Percentiles rank a stretch among this genome's conserved stretches.
These are phyloP conservation scores for Cucurbita pepo DNA, from an alignment of 306 rosid genomes.

Conservation along the genomic window DNA sequence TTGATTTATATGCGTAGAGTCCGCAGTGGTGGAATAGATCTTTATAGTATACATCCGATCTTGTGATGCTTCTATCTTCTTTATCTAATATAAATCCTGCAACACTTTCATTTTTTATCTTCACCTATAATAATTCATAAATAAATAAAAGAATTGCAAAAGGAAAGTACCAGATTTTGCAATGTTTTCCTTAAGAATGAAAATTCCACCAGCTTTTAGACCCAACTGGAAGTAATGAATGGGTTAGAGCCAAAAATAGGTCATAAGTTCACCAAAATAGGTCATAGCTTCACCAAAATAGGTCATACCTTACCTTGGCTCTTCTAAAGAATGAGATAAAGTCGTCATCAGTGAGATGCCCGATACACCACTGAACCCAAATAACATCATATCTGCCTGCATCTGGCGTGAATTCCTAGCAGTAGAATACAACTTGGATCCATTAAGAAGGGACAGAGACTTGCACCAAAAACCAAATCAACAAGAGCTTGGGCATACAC, in stretches of 20 bases:
- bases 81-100: slow-evolving; percentile 80
- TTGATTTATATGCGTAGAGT: slow-evolving; percentile 48
- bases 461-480: not conserved
- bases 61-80: slow-evolving; percentile 70
- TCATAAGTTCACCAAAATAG: not conserved
- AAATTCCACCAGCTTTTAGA: slow-evolving; percentile 74
- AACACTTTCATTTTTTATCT: not conserved
- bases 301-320: slow-evolving; percentile 40
- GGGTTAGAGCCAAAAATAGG: not conserved
- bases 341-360: slow-evolving; percentile 95
- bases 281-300: not conserved
- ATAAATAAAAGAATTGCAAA: not conserved
- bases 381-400: slow-evolving; percentile 79
- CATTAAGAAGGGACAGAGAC: no score
- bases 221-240: slow-evolving; percentile 43
- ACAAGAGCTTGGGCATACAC: not conserved
- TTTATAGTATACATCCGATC: slow-evolving; percentile 72
- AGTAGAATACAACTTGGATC: not conserved
- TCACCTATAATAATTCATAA: not conserved
- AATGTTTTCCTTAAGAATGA: slow-evolving; percentile 77
- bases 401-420: slow-evolving; percentile 78
- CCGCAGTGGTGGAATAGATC: slow-evolving; percentile 68
- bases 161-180: slow-evolving; percentile 57
- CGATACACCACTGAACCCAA: slow-evolving; percentile 98
- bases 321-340: slow-evolving; percentile 68